A percentile compares a stretch with the other conserved stretches of the same genome.
Evolutionary conservation across 441 rosid genomes (phyloP).

Genomic region (Adansonia madagascariensis): DNA sequence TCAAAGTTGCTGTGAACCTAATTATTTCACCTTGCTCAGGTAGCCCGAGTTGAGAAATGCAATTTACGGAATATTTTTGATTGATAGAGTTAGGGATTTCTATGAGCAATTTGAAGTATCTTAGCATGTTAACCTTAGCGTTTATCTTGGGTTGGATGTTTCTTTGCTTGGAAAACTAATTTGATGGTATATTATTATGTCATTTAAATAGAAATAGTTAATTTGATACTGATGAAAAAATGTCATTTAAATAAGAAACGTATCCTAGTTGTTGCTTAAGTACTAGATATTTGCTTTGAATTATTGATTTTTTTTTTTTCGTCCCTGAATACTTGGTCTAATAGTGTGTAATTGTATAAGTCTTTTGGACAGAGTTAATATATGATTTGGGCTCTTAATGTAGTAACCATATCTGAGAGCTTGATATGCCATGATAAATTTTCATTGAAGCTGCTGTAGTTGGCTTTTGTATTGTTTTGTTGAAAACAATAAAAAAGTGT

Average conservation of each 20-base stretch:
- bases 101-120: not conserved
- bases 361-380: not conserved
- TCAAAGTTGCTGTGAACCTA: not conserved
- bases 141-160: slow-evolving; percentile 1
- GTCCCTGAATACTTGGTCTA: not conserved
- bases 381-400: slow-evolving; percentile 3
- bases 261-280: not conserved
- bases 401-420: not conserved
- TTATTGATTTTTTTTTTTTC: not conserved
- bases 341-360: not conserved
- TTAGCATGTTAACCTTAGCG: not conserved
- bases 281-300: not conserved
- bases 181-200: not conserved
- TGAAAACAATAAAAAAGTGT: no score
- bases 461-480: not conserved
- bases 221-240: not conserved
- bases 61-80: not conserved
- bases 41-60: not conserved
- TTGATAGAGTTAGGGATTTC: not conserved
- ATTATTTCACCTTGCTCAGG: not conserved
- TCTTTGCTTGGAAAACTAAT: not conserved
- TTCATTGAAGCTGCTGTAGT: not conserved
- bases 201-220: not conserved
- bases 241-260: not conserved
- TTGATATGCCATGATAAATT: not conserved